These are phyloP conservation scores for Scenedesmus sp. DNA, from an alignment of 163 green algal genomes.

Conservation along the genomic window DNA sequence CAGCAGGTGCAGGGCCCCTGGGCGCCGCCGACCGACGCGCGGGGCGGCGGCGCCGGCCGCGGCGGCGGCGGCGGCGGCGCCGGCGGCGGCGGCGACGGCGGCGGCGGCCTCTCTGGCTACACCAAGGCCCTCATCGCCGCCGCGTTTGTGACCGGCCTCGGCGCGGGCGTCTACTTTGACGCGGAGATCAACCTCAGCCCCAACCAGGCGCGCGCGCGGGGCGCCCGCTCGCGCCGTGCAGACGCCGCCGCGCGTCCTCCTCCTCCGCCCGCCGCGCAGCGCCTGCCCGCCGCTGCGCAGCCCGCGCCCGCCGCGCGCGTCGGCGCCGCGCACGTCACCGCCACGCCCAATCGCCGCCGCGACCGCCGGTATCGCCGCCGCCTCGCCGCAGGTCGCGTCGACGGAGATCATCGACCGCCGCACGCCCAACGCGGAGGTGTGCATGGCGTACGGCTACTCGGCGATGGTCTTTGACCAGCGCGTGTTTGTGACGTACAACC, in stretches of 20 bases:
- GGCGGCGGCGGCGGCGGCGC: not conserved
- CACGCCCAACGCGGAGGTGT: constrained; percentile 96
- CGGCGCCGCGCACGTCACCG: no score
- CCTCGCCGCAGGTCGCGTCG: constrained; percentile 82
- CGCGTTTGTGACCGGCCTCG: constrained; percentile 93
- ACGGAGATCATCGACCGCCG: constrained; percentile 95
- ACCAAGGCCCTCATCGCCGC: constrained; percentile 88
- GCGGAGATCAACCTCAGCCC: constrained; percentile 66
- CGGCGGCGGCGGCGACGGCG: not conserved
- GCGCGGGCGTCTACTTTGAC: constrained; percentile 93
- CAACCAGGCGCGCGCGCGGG: constrained; percentile 22
- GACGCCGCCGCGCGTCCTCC: no score
- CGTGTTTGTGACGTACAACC: constrained; percentile 98
- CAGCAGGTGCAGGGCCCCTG: not conserved
- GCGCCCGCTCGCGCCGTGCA: no score
- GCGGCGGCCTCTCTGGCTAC: constrained; percentile 49
- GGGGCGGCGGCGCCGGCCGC: not conserved
- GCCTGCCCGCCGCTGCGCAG: no score
- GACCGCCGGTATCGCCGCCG: no score
- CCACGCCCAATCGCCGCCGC: no score
- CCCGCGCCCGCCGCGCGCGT: no score
- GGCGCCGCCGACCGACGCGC: not conserved
- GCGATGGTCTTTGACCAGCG: constrained; percentile 98
- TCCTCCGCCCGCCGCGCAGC: no score
- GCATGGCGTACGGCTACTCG: constrained; percentile 96